A percentile compares a stretch with the other conserved stretches of the same genome.
These are phyloP conservation scores for Pseudotsuga menziesii DNA, from an alignment of 75 land plant species.

Conservation along the genomic window DNA sequence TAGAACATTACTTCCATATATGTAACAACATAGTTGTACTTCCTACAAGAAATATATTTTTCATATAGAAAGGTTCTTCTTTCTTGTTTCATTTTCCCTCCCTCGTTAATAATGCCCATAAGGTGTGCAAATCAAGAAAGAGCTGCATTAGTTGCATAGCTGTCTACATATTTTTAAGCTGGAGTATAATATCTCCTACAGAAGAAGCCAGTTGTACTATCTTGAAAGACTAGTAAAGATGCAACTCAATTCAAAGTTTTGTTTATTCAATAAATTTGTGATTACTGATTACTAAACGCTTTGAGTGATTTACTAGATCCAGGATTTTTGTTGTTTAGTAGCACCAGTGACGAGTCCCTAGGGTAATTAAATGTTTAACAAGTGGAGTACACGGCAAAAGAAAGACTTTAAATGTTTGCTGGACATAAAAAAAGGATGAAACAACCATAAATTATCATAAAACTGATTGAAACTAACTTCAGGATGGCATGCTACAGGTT, in stretches of 20 bases:
- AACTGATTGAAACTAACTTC: too few relatives aligned
- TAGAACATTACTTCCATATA: neutral
- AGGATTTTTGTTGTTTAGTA: neutral
- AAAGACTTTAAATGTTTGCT: neutral
- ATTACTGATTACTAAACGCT: neutral
- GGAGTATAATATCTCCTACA: neutral
- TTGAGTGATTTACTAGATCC: neutral
- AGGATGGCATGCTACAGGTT: too few relatives aligned
- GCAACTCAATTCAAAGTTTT: neutral
- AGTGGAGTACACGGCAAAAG: neutral
- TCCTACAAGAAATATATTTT: too few relatives aligned
- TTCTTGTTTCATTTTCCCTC: neutral
- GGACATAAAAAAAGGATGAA: neutral
- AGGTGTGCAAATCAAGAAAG: neutral
- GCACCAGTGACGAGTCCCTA: too few relatives aligned
- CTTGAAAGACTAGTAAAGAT: neutral
- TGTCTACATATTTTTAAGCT: neutral
- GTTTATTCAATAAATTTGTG: neutral
- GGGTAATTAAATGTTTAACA: neutral
- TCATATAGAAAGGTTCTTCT: too few relatives aligned
- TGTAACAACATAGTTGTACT: too few relatives aligned
- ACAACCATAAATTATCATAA: neutral
- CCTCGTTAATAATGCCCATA: neutral
- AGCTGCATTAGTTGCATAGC: neutral
- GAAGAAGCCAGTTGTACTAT: neutral